phyloP scores from a whole-genome alignment of 2,329 filamentous ascomycete species.

The Pezicula rhizophila region DNA sequence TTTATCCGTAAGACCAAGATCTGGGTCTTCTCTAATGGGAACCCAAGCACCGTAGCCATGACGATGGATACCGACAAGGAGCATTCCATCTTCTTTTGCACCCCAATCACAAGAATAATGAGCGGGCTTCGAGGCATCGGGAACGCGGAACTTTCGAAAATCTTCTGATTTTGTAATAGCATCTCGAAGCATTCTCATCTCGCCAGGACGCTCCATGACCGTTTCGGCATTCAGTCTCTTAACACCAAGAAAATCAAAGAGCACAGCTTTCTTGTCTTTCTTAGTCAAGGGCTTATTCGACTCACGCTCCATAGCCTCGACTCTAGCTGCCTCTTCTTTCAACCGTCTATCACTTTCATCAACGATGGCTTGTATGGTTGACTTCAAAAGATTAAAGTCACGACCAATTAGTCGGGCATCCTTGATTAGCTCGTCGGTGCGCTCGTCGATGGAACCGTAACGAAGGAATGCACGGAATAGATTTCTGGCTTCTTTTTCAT shows the following conservation, averaged over 20 bases:
- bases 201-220: conserved; percentile 81
- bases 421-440: conserved; percentile 77
- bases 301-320: conserved; percentile 60
- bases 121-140: conserved; percentile 86
- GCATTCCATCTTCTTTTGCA: conserved; percentile 91
- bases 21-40: conserved; percentile 84
- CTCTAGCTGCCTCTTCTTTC: conserved; percentile 62
- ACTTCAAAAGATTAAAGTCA: conserved; percentile 72
- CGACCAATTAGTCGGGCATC: conserved; percentile 81
- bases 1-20: conserved; percentile 81
- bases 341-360: conserved; percentile 66
- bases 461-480: conserved; percentile 86
- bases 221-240: conserved; percentile 96
- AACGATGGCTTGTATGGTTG: conserved; percentile 62
- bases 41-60: conserved; percentile 96
- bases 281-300: conserved; percentile 80
- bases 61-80: conserved; percentile 84
- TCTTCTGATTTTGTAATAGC: conserved; percentile 63
- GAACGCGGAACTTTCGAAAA: conserved; percentile 74
- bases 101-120: conserved; percentile 92
- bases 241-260: conserved; percentile 90
- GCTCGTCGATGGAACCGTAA: conserved; percentile 85
- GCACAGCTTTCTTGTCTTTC: conserved; percentile 94
- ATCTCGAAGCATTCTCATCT: conserved; percentile 77
- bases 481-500: conserved; percentile 88